Base-by-base conservation (phyloP, 129 eudicot species). In the Mikania micrantha region DNA sequence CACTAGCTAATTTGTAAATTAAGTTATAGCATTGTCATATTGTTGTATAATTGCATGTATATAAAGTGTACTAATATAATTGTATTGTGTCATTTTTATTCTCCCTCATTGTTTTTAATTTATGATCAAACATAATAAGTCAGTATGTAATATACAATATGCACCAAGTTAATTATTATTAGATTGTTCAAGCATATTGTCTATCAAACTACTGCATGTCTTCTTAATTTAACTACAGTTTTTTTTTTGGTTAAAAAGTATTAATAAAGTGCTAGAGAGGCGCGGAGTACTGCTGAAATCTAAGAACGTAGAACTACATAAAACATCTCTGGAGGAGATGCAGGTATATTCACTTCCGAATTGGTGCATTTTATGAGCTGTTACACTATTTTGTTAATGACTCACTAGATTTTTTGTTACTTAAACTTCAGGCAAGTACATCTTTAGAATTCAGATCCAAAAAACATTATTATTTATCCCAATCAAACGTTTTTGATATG, bases 231-330 rank as follows among this genome's bases (percentile, higher is more conserved):
- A 0, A 3, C 6, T 3, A 3, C 0, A 4, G 4, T 16, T 47
- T n/a, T 15, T 4, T 57, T 32, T 66, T 71, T 44, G 44, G 44
- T 13, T 52, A 15, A 29, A 35, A 56, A 75, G 79, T 47, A 67
- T 75, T 38, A 67, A 75, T 67, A 74, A 75, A 67, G 79, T 75
- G 79, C 69, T 75, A 45, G 69, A 75, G 59, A 67, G 69, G 54
- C 74, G 34, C 47, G 60, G 53, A 60, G n/a, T n/a, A n/a, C 63
- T 22, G 42, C 74, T 56, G 29, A 63, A 58, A 68, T 16, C 74
- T 74, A 48, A 25, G 74, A 67, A 67, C 31, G 24, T 7, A 57
- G 79, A 59, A 68, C 63, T 25, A 20, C 63, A 36, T 57, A 69
- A 59, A 45, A 52, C 74, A 68, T 67, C 62, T 75, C n/a, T n/a